Conservation (phyloP, 169 alveolate genomes). For the Plasmodium falciparum region DNA sequence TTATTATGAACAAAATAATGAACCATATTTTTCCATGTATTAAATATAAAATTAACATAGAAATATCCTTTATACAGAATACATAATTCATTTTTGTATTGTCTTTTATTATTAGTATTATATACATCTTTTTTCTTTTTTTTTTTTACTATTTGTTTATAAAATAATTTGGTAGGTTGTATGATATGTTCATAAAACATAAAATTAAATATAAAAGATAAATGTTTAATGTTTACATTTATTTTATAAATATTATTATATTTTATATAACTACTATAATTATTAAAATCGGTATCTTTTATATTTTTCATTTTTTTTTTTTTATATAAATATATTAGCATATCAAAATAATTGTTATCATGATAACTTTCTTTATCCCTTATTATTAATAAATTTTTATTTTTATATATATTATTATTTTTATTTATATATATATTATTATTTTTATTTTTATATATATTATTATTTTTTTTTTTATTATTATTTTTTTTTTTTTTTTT, state of each 20-base stretch:
- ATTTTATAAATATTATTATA: slow-evolving; percentile 30
- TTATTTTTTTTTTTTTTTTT: neutral
- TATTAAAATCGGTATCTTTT: slow-evolving; percentile 10
- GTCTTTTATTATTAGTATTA: neutral
- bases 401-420: neutral
- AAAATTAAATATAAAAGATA: slow-evolving; percentile 16
- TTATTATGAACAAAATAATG: slow-evolving; percentile 12
- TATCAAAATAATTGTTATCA: neutral
- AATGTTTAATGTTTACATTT: neutral
- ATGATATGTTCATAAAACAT: slow-evolving; percentile 31
- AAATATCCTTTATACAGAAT: slow-evolving; percentile 26
- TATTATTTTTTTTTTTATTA: neutral
- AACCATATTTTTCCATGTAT: slow-evolving; percentile 27
- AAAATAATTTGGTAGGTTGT: neutral
- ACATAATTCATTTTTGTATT: slow-evolving; percentile 13
- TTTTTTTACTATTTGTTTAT: neutral
- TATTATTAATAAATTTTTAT: neutral
- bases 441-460: too few species aligned
- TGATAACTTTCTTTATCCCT: too few species aligned
- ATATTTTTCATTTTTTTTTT: slow-evolving; percentile 9
- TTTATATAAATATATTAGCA: slow-evolving; percentile 4
- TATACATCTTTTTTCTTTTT: neutral
- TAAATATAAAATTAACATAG: slow-evolving; percentile 4
- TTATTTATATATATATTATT: too few species aligned
- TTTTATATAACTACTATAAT: slow-evolving; percentile 15